Evolutionary conservation across 768 basidiomycete genomes (phyloP).

Genomic region (Pluteus cervinus): DNA sequence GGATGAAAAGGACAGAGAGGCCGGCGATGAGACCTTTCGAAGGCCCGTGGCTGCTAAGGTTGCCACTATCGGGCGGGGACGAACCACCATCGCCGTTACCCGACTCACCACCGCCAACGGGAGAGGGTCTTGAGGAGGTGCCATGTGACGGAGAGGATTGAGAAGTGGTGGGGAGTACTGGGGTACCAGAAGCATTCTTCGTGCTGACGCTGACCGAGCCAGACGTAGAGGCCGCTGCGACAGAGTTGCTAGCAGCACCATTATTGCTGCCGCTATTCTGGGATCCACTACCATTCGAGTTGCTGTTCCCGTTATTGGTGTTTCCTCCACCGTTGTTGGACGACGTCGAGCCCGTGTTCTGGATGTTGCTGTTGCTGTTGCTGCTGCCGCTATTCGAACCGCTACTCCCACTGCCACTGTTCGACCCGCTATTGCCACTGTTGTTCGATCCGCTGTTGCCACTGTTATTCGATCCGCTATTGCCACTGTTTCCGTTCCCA

Average conservation of each 20-base stretch:
- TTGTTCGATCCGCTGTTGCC: slow-evolving; percentile 7
- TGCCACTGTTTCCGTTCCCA: slow-evolving; percentile 7
- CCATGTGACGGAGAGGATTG: neutral
- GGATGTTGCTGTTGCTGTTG: too few relatives aligned
- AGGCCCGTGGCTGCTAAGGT: slow-evolving; percentile 21
- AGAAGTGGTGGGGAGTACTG: neutral
- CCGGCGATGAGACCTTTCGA: slow-evolving; percentile 44
- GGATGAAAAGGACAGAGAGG: slow-evolving; percentile 28
- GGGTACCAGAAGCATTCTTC: neutral
- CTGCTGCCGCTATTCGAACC: slow-evolving; percentile 10
- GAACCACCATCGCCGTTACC: slow-evolving; percentile 7
- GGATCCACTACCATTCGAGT: slow-evolving; percentile 5
- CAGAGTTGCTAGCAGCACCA: slow-evolving; percentile 9
- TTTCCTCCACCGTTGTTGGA: too few relatives aligned
- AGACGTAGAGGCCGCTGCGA: slow-evolving; percentile 8
- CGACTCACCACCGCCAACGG: slow-evolving; percentile 4
- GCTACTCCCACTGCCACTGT: slow-evolving; percentile 5
- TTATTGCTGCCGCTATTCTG: slow-evolving; percentile 10
- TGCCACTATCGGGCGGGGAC: slow-evolving; percentile 5
- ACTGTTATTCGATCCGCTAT: slow-evolving; percentile 3
- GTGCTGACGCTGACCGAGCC: slow-evolving; percentile 1
- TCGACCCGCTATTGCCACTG: slow-evolving; percentile 7
- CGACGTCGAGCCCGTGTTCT: too few relatives aligned
- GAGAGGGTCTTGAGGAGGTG: neutral
- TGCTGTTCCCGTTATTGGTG: slow-evolving; percentile 1